Base-by-base conservation (phyloP, 768 basidiomycete species). In the Pisolithus orientalis region DNA sequence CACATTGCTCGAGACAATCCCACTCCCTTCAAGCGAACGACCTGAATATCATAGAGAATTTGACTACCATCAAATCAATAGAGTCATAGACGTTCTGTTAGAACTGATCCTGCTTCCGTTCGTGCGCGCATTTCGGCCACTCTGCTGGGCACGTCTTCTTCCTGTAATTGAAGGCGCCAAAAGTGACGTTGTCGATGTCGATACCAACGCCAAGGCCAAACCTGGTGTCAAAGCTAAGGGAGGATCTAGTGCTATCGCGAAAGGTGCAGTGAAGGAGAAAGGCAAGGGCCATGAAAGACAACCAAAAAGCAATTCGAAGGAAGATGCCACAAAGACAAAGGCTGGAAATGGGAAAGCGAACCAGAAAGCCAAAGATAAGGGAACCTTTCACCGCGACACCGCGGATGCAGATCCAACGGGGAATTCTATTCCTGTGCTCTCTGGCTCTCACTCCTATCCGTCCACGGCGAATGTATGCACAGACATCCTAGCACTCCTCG, bases 401-500 rank as follows among this genome's bases (percentile, higher is more conserved):
- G 21, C 21, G 21, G 21, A 21, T 21, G 11, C 34, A 34, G 34
- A 13, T 34, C 34, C 5, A 13, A 13, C 1, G 13, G 34, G 34
- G 4, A 11, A 13, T 5, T 34, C 34, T 13, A 34, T 34, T 34
- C 34, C 34, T 34, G 13, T 11, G 11, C 34, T 11, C 14, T 42
- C 40, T 25, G 27, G n/a, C 27, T 17, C 48, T 39, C 21, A 7
- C 51, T 29, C 17, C n/a, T n/a, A 17, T 2, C 39, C 46, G 1
- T 42, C 45, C 32, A 39, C 28, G 17, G 6, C 60, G 1, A 65
- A 67, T 39, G 17, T 51, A 25, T 59, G 61, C 47, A 53, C 54
- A 16, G 63, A 68, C 37, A 44, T 56, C 28, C 53, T 67, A 24
- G 46, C 61, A 27, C 59, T 67, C 51, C 54, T 69, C 34, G 56